Base-by-base conservation (phyloP, 2,329 filamentous ascomycete genomes). In the Beauveria sp. region DNA sequence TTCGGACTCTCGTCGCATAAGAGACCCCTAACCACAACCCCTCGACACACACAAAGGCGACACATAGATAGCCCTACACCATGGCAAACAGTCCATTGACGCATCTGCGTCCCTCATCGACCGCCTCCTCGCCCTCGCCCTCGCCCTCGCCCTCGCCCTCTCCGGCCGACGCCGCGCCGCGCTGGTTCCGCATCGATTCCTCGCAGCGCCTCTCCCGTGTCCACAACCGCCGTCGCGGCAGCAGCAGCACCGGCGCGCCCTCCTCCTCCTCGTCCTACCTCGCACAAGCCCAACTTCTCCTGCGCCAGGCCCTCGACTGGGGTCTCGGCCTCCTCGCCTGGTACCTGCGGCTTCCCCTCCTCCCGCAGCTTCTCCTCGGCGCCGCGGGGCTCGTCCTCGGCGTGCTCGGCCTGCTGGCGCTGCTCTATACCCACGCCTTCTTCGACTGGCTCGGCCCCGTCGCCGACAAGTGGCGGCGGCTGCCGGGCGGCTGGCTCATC, bases 361-460 rank as follows among this genome's bases (percentile, higher is more conserved):
- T 85, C 61, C 88, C 96, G 73, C 84, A 83, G 67, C 73, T 85
- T 7, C 77, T 86, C 22, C 78, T 87, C 22, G 72, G 81, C 14
- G 63, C 80, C 3, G 83, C 76, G 26, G 74, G 78, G 9, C 54
- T 88, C 18, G 70, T 80, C 0, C 65, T 79, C n/a, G 73, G 81
- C 61, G 77, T 84, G 9, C 69, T 90, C 14, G 76, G 80, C 30
- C 77, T 96, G 58, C 76, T 92, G 5, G 87, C 90, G 71, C 77
- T 96, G 61, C 73, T 93, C 64, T 95, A 90, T 79, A 91, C 87
- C 65, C 87, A 93, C 72, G 77, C 81, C 66, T 88, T 98, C 71
- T 96, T 97, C 77, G 80, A 83, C 40, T 86, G 82, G 74, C 79
- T 98, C 60, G 83, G 81, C 14, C 91, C 92, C 7, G 74, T 86